Evolutionary conservation across 495 filamentous ascomycete species (phyloP).

Genomic region (Neurospora sp.): DNA sequence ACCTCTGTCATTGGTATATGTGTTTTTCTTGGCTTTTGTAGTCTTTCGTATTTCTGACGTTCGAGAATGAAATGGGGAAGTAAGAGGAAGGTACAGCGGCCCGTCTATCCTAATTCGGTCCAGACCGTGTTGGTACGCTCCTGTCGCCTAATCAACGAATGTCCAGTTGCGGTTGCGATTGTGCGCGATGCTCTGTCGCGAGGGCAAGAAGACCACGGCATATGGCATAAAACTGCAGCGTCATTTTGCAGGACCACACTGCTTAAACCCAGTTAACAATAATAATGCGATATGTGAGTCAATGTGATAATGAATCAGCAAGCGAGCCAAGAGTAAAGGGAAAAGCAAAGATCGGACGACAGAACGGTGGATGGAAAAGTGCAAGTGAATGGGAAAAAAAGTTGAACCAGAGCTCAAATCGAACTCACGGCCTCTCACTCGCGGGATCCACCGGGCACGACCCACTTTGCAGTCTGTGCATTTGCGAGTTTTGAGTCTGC

Average conservation of each 20-base stretch:
- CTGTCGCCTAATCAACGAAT: neutral
- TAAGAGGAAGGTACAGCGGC: neutral
- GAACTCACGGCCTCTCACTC: neutral
- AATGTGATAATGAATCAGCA: no score
- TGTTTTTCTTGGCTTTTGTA: neutral
- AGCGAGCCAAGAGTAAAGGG: neutral
- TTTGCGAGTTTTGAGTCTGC: neutral
- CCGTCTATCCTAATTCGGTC: neutral
- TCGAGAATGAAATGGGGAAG: neutral
- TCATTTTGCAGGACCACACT: no score
- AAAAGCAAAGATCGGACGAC: neutral
- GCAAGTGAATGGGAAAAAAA: neutral
- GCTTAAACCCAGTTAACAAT: no score
- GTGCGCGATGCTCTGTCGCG: neutral
- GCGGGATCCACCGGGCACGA: neutral
- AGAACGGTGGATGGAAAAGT: neutral
- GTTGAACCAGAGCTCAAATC: neutral
- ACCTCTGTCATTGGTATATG: neutral
- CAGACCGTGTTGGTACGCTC: neutral
- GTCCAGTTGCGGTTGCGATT: neutral
- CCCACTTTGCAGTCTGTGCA: neutral
- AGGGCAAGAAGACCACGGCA: no score
- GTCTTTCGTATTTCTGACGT: neutral
- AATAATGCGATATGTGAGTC: no score
- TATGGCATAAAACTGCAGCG: no score